phyloP scores from a whole-genome alignment of 768 basidiomycete genomes.

The Pleurotus salmoneostramineus region DNA sequence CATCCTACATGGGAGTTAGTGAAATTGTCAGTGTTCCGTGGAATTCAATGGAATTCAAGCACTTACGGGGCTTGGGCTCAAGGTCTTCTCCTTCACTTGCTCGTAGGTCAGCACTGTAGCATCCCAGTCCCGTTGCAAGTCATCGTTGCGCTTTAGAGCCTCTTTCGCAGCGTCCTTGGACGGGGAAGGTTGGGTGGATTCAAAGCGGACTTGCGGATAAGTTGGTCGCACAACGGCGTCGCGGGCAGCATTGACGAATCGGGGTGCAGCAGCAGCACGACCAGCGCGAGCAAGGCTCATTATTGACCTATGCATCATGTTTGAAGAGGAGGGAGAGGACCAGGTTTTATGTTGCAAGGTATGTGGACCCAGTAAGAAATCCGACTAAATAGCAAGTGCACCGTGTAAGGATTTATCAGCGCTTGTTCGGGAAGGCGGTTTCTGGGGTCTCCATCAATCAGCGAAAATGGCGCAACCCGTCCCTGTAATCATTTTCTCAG shows the following conservation, averaged over 20 bases:
- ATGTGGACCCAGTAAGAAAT: no score
- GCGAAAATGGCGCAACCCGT: constrained; percentile 9
- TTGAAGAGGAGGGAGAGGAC: background rate
- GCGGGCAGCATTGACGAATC: constrained; percentile 2
- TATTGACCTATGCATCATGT: constrained; percentile 1
- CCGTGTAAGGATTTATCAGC: no score
- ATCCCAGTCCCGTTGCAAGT: constrained; percentile 71
- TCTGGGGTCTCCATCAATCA: background rate
- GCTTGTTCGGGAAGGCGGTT: background rate
- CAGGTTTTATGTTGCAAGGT: no score
- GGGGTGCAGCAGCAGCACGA: background rate
- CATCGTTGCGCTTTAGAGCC: constrained; percentile 30
- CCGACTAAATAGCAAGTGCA: no score
- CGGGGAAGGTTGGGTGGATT: constrained; percentile 27
- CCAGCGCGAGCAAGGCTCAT: constrained; percentile 1
- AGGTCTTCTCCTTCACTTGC: constrained; percentile 74
- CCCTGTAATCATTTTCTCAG: background rate
- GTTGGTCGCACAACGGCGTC: constrained; percentile 8
- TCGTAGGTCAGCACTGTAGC: constrained; percentile 71
- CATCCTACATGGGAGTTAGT: constrained; percentile 38
- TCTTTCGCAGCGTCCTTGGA: constrained; percentile 21
- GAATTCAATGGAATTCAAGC: background rate
- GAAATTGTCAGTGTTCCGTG: background rate
- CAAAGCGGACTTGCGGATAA: constrained; percentile 19
- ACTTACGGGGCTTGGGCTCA: constrained; percentile 66